Evolutionary conservation across 768 basidiomycete genomes (phyloP), one percentile per base, ranked within the genome.

Genomic region (Suillus weaverae): DNA sequence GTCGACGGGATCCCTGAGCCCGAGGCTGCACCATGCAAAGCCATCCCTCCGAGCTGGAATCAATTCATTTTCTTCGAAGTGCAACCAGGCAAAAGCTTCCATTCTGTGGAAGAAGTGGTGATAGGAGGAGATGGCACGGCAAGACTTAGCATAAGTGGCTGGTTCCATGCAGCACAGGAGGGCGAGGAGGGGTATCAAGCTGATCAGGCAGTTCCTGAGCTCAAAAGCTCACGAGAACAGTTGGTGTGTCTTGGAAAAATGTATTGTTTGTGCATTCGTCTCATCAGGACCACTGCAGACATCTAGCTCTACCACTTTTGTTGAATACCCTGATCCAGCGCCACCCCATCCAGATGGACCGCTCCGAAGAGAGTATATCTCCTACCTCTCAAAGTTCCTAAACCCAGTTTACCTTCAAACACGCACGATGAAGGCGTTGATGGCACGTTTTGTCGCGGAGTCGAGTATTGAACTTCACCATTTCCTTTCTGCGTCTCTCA

Each of bases 81-180:
- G n/a, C 94, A 97, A 76, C 97, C 97, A 0, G 96, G 97, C 0
- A 81, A 84, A 74, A 97, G 95, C 71, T 98, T 98, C 79, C 97
- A 99, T 76, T 92, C 95, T 0, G 97, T 99, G 5, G 92, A 98
- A 72, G 97, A 99, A 74, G 97, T 98, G 38, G 87, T 97, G n/a
- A 89, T 93, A 0, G 86, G 77, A 26, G 79, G 87, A 67, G 90
- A 91, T 51, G 90, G 89, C 0, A 78, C 87, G 51, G 84, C 90
- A 70, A 81, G 97, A 41, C 77, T 98, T 70, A 94, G 92, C 68
- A 92, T 98, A 70, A 95, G 92, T 70, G 97, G 97, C 8, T 99
- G 97, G 97, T 99, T 98, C 80, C 97, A 99, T 73, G 88, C 89
- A 30, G 90, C 94, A 0, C 88, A 97, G 71, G 88, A 91, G 67